Base-by-base conservation (phyloP, 208 protist genomes). In the Trypanosoma scelopori region DNA sequence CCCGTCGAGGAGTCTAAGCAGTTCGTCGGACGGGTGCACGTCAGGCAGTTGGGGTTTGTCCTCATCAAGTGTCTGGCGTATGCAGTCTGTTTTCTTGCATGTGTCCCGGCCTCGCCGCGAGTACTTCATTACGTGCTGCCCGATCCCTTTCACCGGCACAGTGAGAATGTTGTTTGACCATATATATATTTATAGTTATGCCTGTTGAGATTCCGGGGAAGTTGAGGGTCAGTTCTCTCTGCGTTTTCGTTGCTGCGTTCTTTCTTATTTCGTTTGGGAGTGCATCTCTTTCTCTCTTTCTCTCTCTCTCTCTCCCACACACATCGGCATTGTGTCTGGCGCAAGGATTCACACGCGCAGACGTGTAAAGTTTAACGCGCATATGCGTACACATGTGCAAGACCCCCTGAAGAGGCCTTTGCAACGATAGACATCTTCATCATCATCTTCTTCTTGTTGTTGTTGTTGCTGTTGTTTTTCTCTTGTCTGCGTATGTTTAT, bases 11-110 rank as follows among this genome's bases (percentile, higher is more conserved):
- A 87, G 66, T 83, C 76, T 42, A 76, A 60, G 5, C 71, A 85
- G 52, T 94, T 94, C 57, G 81, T 94, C 46, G 88, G 88, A 11
- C 76, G 85, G 30, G 57, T 91, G 20, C 88, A 94, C 71, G 78
- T 86, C 53, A 71, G 88, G 6, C 88, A 94, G 70, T 62, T 91
- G 35, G 84, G 84, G 23, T 94, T 94, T 66, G 71, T 94, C 2
- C 39, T 87, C 9, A 73, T 91, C 47, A 94, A 94, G 66, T 74
- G 61, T 25, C 37, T 86, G 0, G 66, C 56, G 28, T 94, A 90
- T 61, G 27, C 80, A 0, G 25, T 84, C 30, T 90, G 84, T 64
- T 45, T 85, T 46, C 58, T 89, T 11, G 82, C 88, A 22, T 93
- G 79, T 55, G 75, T 93, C n/a, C 87, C 87, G 1, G 78, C 84